Percentiles rank a stretch among this genome's conserved stretches.
Evolutionary conservation across 1,139 yeast species (phyloP).

Genomic region (Blastobotrys illinoisensis): DNA sequence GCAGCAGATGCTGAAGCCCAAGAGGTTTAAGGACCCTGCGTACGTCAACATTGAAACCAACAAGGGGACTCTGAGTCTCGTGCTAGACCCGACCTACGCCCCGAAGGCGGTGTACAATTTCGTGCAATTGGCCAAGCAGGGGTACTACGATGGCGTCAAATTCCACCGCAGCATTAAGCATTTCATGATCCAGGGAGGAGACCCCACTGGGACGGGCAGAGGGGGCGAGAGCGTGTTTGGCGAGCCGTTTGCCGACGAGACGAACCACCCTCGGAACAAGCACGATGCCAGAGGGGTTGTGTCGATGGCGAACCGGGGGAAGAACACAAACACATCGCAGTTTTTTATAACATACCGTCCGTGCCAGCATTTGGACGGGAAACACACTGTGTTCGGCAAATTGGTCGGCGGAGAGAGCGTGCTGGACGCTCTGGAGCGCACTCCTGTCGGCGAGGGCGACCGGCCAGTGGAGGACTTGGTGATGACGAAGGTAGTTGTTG

Average conservation of each 20-base stretch:
- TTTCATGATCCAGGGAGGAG: conserved; percentile 52
- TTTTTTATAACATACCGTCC: conserved; percentile 73
- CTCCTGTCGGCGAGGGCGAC: conserved; percentile 29
- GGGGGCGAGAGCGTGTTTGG: conserved; percentile 38
- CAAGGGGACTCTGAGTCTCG: conserved; percentile 38
- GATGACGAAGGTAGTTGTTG: conserved; percentile 57
- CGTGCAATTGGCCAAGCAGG: conserved; percentile 34
- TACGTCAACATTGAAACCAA: conserved; percentile 37
- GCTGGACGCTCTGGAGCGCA: conserved; percentile 62
- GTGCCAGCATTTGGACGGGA: conserved; percentile 67
- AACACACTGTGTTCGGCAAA: conserved; percentile 73
- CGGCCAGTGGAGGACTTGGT: conserved; percentile 34
- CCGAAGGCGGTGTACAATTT: conserved; percentile 46
- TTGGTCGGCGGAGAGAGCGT: conserved; percentile 74
- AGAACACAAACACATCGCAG: conserved; percentile 62
- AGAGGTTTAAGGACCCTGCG: conserved; percentile 29
- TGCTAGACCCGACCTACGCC: conserved; percentile 35
- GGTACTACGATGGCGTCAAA: conserved; percentile 39
- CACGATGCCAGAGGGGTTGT: conserved; percentile 78
- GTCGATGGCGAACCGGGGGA: conserved; percentile 72
- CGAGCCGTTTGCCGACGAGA: conserved; percentile 41
- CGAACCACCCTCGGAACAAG: conserved; percentile 58
- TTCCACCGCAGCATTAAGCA: conserved; percentile 45
- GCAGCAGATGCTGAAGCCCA: conserved; percentile 29
- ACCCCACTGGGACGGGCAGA: conserved; percentile 44